These are phyloP conservation scores for Fusarium paranaense DNA, from an alignment of 2,329 filamentous ascomycete genomes.

Conservation along the genomic window DNA sequence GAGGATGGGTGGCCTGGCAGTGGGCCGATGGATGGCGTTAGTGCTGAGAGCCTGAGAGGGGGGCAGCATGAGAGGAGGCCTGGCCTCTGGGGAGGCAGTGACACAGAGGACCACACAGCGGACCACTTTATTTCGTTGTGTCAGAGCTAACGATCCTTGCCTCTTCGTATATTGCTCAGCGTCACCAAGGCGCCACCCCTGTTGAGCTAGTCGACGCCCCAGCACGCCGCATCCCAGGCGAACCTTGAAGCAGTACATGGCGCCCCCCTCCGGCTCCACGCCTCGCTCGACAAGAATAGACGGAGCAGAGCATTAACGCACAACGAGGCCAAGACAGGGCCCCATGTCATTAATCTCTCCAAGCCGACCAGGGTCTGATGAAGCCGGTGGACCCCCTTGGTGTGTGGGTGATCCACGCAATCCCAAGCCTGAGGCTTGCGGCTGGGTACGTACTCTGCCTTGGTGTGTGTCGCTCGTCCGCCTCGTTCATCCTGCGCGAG, in stretches of 20 bases:
- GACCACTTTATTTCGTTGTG: conserved; percentile 60
- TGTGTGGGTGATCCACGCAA: conserved; percentile 55
- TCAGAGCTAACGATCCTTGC: conserved; percentile 60
- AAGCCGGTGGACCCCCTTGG: conserved; percentile 44
- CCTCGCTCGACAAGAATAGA: conserved; percentile 57
- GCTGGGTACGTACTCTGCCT: conserved; percentile 38
- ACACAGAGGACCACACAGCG: conserved; percentile 38
- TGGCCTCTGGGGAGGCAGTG: conserved; percentile 39
- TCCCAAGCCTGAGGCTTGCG: conserved; percentile 47
- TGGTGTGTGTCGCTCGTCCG: conserved; percentile 36
- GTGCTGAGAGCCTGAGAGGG: conserved; percentile 44
- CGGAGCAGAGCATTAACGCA: conserved; percentile 50
- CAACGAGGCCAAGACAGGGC: conserved; percentile 48
- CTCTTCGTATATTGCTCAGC: conserved; percentile 63
- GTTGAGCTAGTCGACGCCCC: conserved; percentile 44
- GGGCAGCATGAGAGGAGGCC: conserved; percentile 15
- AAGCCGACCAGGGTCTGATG: conserved; percentile 48
- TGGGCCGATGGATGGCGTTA: conserved; percentile 48
- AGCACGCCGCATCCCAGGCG: conserved; percentile 43
- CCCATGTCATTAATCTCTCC: conserved; percentile 52
- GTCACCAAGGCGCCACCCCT: conserved; percentile 55
- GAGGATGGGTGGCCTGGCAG: conserved; percentile 34
- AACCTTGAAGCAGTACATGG: conserved; percentile 45
- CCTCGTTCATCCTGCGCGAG: conserved; percentile 34
- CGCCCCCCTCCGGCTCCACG: conserved; percentile 32